Evolutionary conservation across 495 filamentous ascomycete species (phyloP), one percentile per base, ranked within the genome.

Genomic region (Penicillium simplicissimum): DNA sequence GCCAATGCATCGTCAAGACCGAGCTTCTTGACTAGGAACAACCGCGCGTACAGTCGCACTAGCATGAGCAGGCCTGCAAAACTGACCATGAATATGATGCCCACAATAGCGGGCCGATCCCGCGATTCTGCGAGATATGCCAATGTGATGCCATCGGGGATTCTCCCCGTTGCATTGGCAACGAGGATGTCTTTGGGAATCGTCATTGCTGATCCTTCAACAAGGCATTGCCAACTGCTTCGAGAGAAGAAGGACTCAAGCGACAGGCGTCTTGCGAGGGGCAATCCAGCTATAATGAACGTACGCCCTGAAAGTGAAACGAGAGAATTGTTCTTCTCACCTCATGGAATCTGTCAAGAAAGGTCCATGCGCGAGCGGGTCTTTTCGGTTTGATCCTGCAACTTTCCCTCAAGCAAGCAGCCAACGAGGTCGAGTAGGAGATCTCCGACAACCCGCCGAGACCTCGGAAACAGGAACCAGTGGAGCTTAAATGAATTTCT

Each of bases 41-140:
- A 25, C 38, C 78, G 64, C 8, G 78, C 78, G 57, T 75, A 73
- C 9, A 73, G 61, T 36, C 78, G 67, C 19, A 71, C 17, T 23
- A 66, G 48, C 57, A 79, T 66, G 28, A 78, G 14, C 7, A 74
- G 3, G 2, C 58, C 59, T 1, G 76, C 72, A 35, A 80, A 62
- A 38, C 71, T 67, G 55, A 71, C 61, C 55, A 79, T 61, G 62
- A 77, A 75, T 37, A 79, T 51, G 48, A 81, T 79, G 43, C 72
- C 77, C 51, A 68, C 70, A 52, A 74, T 72, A n/a, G 78, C 69
- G 11, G 74, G 52, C 0, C 45, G 37, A 64, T 81, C 78, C 21
- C 74, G 72, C 25, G 67, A 72, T 63, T 81, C 42, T 19, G 74
- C 68, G n/a, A 81, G 64, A 57, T 72, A 79, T n/a, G 68, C 64